These are phyloP conservation scores for Coemansia sp. DNA, from an alignment of 192 early-diverging fungal species.

Conservation along the genomic window DNA sequence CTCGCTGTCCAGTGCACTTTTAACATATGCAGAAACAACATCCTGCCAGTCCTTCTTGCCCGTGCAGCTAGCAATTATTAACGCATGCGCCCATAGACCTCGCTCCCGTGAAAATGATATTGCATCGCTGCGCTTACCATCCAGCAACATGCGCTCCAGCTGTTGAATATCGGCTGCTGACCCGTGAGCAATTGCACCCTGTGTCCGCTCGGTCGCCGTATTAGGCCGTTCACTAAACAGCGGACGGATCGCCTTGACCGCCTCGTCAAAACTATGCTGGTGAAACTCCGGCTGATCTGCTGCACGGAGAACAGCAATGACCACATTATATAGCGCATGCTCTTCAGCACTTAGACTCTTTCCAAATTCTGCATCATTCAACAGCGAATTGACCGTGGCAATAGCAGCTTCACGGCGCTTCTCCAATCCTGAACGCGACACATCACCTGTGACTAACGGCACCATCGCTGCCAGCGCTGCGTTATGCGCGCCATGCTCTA, in stretches of 20 bases:
- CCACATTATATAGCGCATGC: constrained; percentile 23
- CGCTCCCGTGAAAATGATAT: constrained; percentile 48
- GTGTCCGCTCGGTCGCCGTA: not conserved
- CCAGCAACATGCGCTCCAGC: constrained; percentile 39
- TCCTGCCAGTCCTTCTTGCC: constrained; percentile 80
- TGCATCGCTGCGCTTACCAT: constrained; percentile 46
- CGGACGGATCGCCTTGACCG: constrained; percentile 56
- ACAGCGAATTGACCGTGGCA: constrained; percentile 19
- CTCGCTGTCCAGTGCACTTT: constrained; percentile 49
- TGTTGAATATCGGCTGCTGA: constrained; percentile 18
- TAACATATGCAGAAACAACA: constrained; percentile 70
- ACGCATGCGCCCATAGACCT: constrained; percentile 83
- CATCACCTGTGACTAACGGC: constrained; percentile 65
- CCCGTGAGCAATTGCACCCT: constrained; percentile 20
- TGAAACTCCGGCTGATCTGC: constrained; percentile 21
- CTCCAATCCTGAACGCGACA: constrained; percentile 61
- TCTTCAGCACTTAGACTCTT: constrained; percentile 16
- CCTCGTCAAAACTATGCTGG: constrained; percentile 7
- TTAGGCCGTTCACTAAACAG: constrained; percentile 37
- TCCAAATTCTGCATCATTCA: constrained; percentile 4
- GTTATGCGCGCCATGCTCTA: constrained; percentile 1
- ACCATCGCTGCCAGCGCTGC: constrained; percentile 15
- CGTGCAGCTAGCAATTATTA: constrained; percentile 85
- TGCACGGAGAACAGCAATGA: constrained; percentile 21
- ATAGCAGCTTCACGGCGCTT: constrained; percentile 44